Conservation (phyloP, 73 alveolate genomes). For the Paramecium sonneborni region DNA sequence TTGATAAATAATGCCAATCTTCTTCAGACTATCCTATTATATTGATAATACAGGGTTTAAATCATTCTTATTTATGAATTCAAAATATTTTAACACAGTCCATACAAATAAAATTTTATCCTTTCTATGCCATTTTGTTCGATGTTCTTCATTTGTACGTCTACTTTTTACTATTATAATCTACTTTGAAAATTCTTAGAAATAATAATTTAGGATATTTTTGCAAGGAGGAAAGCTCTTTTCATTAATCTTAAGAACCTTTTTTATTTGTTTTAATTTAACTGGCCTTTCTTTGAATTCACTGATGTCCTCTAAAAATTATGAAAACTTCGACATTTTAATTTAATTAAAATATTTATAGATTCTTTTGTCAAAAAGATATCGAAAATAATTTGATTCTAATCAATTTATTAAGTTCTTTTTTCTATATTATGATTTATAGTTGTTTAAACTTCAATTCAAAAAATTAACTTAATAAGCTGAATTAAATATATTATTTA, state of each 20-base stretch:
- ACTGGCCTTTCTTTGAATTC: constrained; percentile 37
- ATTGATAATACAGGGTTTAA: constrained; percentile 31
- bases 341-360: neutral
- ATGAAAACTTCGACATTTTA: constrained; percentile 29
- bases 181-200: constrained; percentile 57
- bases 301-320: constrained; percentile 32
- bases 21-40: constrained; percentile 3
- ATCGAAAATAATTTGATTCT: neutral
- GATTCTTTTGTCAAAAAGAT: neutral
- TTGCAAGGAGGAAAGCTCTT: constrained; percentile 56
- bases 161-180: constrained; percentile 1
- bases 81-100: constrained; percentile 55
- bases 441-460: neutral
- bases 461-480: neutral
- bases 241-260: constrained; percentile 22
- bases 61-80: neutral
- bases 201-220: constrained; percentile 33
- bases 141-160: constrained; percentile 53
- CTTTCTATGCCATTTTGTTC: constrained; percentile 54
- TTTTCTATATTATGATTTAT: neutral
- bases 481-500: neutral
- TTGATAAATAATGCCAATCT: constrained; percentile 48
- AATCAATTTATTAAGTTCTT: neutral
- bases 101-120: constrained; percentile 50
- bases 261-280: constrained; percentile 32